Percentiles rank a stretch among this genome's conserved stretches.
phyloP scores from a whole-genome alignment of 1,139 yeast genomes.

The Wickerhamomyces sp. region DNA sequence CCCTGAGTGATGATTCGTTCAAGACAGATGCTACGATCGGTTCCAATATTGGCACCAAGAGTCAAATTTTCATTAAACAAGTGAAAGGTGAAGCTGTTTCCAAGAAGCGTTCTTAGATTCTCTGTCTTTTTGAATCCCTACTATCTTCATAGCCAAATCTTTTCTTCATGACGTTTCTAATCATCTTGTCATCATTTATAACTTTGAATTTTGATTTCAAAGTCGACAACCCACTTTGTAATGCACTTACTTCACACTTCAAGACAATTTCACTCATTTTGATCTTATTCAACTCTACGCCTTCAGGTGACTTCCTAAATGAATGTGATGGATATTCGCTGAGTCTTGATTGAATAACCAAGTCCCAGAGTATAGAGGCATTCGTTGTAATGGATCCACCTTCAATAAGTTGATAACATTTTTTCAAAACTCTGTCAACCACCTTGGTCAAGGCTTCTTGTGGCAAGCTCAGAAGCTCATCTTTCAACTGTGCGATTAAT shows the following conservation, averaged over 20 bases:
- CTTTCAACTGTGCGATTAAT: slow-evolving; percentile 33
- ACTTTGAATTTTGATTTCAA: slow-evolving; percentile 33
- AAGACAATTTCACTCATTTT: slow-evolving; percentile 51
- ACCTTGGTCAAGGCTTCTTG: slow-evolving; percentile 27
- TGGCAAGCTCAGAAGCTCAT: slow-evolving; percentile 46
- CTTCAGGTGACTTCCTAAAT: slow-evolving; percentile 19
- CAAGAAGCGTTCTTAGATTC: slow-evolving; percentile 6
- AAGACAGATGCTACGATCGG: slow-evolving; percentile 29
- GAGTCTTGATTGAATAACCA: slow-evolving; percentile 23
- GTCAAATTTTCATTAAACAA: too few relatives aligned
- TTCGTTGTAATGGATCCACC: slow-evolving; percentile 24
- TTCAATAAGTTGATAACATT: slow-evolving; percentile 28
- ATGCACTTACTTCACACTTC: slow-evolving; percentile 46
- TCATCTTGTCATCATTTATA: slow-evolving; percentile 53
- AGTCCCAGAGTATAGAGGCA: slow-evolving; percentile 23
- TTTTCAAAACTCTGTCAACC: slow-evolving; percentile 33
- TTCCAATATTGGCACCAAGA: too few relatives aligned
- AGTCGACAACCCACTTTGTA: slow-evolving; percentile 36
- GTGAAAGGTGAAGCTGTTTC: slow-evolving; percentile 19
- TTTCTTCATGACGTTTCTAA: slow-evolving; percentile 52
- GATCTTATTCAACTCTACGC: slow-evolving; percentile 12
- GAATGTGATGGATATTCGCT: slow-evolving; percentile 28
- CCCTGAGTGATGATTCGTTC: slow-evolving; percentile 57
- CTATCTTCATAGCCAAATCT: slow-evolving; percentile 26
- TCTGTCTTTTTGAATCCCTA: slow-evolving; percentile 13